A percentile compares a stretch with the other conserved stretches of the same genome.
Evolutionary conservation across 306 rosid species (phyloP).

Genomic region (Acacia crassicarpa): DNA sequence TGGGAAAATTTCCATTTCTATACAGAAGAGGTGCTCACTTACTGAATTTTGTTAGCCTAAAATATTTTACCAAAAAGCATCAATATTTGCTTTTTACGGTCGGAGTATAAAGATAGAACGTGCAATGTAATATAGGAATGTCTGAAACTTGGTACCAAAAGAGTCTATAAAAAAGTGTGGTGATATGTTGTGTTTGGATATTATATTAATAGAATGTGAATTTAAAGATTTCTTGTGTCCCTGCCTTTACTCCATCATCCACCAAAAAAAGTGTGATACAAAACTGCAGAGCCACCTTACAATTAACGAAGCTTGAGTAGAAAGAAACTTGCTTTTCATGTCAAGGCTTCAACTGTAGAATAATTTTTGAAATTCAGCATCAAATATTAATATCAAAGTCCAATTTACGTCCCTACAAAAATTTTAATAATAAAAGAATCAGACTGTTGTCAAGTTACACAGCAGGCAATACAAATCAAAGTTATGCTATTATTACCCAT

Average conservation of each 20-base stretch:
- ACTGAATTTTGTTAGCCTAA: not conserved
- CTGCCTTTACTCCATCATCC: not conserved
- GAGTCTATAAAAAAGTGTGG: not conserved
- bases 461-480: not conserved
- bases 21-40: not conserved
- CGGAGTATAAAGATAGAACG: not conserved
- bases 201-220: constrained; percentile 5
- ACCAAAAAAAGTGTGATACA: not conserved
- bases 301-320: not conserved
- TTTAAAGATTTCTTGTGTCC: not conserved
- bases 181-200: not conserved
- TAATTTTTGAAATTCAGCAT: not conserved
- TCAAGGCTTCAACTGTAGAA: not conserved
- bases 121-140: not conserved
- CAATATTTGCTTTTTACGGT: not conserved
- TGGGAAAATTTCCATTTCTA: not conserved
- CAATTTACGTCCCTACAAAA: not conserved
- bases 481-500: not conserved
- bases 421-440: constrained; percentile 1
- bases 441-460: constrained; percentile 3
- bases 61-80: not conserved
- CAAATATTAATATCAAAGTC: not conserved
- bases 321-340: constrained; percentile 11
- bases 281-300: constrained; percentile 4
- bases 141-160: not conserved